Conservation (phyloP, 2,329 filamentous ascomycete species). For the Trichoderma asperellum region DNA sequence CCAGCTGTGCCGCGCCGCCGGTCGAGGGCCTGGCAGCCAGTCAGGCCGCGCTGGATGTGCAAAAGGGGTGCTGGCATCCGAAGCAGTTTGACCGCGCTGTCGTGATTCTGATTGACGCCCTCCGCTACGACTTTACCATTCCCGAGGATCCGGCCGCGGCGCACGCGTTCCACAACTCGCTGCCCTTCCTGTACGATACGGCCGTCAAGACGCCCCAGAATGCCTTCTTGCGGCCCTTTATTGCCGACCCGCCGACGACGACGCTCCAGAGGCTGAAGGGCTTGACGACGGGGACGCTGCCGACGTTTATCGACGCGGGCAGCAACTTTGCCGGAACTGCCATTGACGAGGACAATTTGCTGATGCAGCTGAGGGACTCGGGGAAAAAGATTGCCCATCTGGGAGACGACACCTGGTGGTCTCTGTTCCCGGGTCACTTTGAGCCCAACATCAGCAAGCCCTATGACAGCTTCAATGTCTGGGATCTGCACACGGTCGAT, state of each 20-base stretch:
- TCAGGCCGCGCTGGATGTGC: slow-evolving; percentile 47
- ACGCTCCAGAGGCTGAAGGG: slow-evolving; percentile 93
- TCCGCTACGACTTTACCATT: slow-evolving; percentile 95
- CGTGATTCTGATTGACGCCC: slow-evolving; percentile 86
- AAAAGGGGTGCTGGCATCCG: slow-evolving; percentile 90
- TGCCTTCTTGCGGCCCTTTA: slow-evolving; percentile 90
- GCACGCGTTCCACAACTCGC: slow-evolving; percentile 77
- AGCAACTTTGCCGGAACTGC: slow-evolving; percentile 94
- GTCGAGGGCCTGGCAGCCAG: slow-evolving; percentile 58
- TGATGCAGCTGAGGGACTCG: slow-evolving; percentile 68
- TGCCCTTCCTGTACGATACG: slow-evolving; percentile 85
- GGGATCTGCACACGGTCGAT: slow-evolving; percentile 95
- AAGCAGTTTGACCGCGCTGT: slow-evolving; percentile 92
- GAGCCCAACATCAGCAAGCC: slow-evolving; percentile 81
- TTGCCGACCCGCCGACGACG: slow-evolving; percentile 93
- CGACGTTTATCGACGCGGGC: slow-evolving; percentile 90
- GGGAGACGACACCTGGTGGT: slow-evolving; percentile 97
- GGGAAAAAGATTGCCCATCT: slow-evolving; percentile 82
- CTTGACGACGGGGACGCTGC: slow-evolving; percentile 89
- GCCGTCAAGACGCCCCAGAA: slow-evolving; percentile 74
- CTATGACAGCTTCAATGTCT: slow-evolving; percentile 98
- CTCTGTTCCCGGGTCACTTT: slow-evolving; percentile 92
- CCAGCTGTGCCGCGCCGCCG: slow-evolving; percentile 70
- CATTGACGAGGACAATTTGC: slow-evolving; percentile 87
- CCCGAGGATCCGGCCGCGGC: slow-evolving; percentile 57